Base-by-base conservation (phyloP, 2,329 filamentous ascomycete species). In the Alternaria dauci region DNA sequence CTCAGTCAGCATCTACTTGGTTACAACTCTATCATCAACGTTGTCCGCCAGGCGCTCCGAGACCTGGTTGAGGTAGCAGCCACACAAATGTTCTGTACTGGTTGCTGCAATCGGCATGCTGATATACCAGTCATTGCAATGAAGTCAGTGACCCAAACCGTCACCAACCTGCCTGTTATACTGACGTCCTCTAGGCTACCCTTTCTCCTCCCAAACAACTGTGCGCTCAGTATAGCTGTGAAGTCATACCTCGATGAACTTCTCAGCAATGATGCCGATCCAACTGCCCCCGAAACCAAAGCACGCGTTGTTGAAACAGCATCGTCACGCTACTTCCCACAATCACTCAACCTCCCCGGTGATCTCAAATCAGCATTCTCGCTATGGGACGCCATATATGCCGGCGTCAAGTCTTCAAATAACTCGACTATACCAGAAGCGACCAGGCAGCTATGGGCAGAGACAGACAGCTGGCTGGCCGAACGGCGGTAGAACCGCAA, bases 1-100 rank as follows among this genome's bases (percentile, higher is more conserved):
- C 85, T 99, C 1, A 97, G 93, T 83, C 90, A 95, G 78, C 93
- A 94, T 68, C 84, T 97, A 53, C 85, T 99, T 42, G 89, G 89
- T 26, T 99, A 94, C 82, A 91, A 93, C 62, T 94, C 93, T 1
- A 84, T 98, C 59, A 89, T 93, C 41, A 90, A 90, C 2, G 88
- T 91, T 41, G 89, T 97, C 25, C 90, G 94, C 39, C 88, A 90
- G 65, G 88, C 89, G 34, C 85, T 96, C 65, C 88, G 95, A 48
- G 93, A 96, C 76, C 81, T 98, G 36, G 82, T 95, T 14, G 95
- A 99, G 79, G 91, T 93, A 42, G 87, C 94, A 64, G 84, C 94
- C 20, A 89, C 89, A 6, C 90, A 91, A 30, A 87, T 97, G 82
- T 89, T 97, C 68, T 84, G 97, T 71, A 89, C 89, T 69, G 92